These are phyloP conservation scores for Fusarium sp. DNA, from an alignment of 2,329 filamentous ascomycete species.

Conservation along the genomic window DNA sequence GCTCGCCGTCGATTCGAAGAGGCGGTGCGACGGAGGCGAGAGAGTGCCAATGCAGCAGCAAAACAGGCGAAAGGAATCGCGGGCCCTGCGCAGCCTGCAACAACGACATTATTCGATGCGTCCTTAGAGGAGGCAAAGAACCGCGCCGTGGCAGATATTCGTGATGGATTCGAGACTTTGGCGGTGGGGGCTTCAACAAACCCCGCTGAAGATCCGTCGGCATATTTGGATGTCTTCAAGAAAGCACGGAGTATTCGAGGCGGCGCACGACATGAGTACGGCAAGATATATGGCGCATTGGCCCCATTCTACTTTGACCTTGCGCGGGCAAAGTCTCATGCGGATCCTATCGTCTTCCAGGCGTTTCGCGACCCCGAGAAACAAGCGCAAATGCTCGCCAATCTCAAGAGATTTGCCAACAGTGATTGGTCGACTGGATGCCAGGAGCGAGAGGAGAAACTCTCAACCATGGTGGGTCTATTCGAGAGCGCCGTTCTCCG, in stretches of 20 bases:
- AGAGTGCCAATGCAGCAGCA: conserved; percentile 55
- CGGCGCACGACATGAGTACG: conserved; percentile 88
- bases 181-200: conserved; percentile 62
- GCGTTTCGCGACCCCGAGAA: conserved; percentile 89
- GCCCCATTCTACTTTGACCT: conserved; percentile 91
- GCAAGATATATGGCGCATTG: conserved; percentile 87
- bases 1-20: conserved; percentile 85
- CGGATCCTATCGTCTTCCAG: conserved; percentile 86
- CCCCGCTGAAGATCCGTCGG: conserved; percentile 68
- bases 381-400: conserved; percentile 89
- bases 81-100: conserved; percentile 31
- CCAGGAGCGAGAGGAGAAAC: conserved; percentile 74
- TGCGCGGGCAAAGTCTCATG: conserved; percentile 74
- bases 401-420: conserved; percentile 80
- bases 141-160: conserved; percentile 48
- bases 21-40: conserved; percentile 68
- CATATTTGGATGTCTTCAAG: conserved; percentile 76
- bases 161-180: conserved; percentile 85
- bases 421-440: conserved; percentile 86
- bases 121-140: conserved; percentile 71
- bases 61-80: conserved; percentile 30
- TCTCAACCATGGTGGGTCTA: conserved; percentile 79
- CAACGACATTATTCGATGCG: conserved; percentile 78
- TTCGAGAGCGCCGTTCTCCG: conserved; percentile 92
- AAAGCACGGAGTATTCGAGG: conserved; percentile 83